Base-by-base conservation (phyloP, 2,329 filamentous ascomycete genomes). In the Sporothrix brunneoviolacea region DNA sequence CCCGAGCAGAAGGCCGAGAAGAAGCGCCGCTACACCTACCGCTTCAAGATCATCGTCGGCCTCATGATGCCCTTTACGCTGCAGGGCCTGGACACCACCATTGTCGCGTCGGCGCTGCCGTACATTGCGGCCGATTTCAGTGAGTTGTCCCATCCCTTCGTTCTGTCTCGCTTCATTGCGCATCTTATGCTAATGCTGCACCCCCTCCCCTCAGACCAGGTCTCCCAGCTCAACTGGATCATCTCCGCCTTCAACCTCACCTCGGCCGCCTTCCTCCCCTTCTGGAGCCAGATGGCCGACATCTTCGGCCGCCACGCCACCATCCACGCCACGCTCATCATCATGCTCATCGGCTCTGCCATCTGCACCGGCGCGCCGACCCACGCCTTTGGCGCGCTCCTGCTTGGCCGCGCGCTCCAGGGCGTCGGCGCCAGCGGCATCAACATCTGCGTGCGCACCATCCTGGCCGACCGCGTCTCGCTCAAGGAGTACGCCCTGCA, bases 161-260 rank as follows among this genome's bases (percentile, higher is more conserved):
- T 37, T 37, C 15, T 8, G n/a, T n/a, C n/a, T n/a, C n/a, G n/a
- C n/a, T n/a, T n/a, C n/a, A n/a, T 18, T 19, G 6, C 18, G 15
- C 16, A 5, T 19, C 15, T 28, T 32, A 28, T 15, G 21, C 22
- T 1, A 27, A 9, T 18, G 3, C 43, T 28, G 10, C 27, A 16
- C 24, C 1, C 22, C 24, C 1, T 16, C 15, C n/a, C n/a, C n/a
- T n/a, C 49, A 75, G 74, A 72, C 54, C 62, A 79, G 59, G 61
- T 80, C 8, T 71, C 75, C n/a, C 75, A 82, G 57, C 70, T 84
- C 3, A 85, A 83, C 60, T 86, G 82, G 81, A 83, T 87, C 59
- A 76, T 86, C 16, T 82, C 83, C 0, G 72, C 80, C 8, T 87
- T 85, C 64, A 86, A 82, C 48, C 68, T 87, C 12, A 83, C 81